These are phyloP conservation scores for Heritiera littoralis DNA, from an alignment of 345 rosid genomes.

Conservation along the genomic window DNA sequence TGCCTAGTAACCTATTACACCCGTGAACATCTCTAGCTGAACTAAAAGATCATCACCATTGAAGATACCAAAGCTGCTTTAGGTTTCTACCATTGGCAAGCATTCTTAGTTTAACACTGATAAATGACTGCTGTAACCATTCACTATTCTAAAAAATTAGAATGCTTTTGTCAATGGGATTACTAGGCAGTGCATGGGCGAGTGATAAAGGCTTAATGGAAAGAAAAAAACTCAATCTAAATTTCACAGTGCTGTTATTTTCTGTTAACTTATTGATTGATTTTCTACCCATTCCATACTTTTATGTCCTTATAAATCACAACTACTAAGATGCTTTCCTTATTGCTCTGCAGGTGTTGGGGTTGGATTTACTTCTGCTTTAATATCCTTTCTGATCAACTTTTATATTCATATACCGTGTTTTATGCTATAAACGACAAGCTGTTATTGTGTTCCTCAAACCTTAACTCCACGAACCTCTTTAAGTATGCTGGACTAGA, in stretches of 20 bases:
- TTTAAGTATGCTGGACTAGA: conserved; percentile 98
- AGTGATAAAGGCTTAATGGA: neutral
- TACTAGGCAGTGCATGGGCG: too few relatives aligned
- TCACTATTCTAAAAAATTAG: neutral
- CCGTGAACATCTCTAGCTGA: neutral
- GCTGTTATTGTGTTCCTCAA: conserved; percentile 34
- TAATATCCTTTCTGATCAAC: conserved; percentile 71
- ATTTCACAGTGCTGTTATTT: neutral
- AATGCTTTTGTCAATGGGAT: too few relatives aligned
- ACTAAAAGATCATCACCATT: neutral
- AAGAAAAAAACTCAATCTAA: neutral
- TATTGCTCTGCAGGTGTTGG: conserved; percentile 76
- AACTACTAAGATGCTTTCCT: conserved; percentile 25
- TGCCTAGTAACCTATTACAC: neutral
- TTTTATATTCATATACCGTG: neutral
- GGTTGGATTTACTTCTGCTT: conserved; percentile 93
- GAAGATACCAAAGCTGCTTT: neutral
- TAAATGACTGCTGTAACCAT: neutral
- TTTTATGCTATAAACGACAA: conserved; percentile 10
- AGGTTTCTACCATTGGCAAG: neutral
- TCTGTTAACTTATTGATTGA: neutral
- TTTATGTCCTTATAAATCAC: neutral
- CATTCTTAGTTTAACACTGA: neutral
- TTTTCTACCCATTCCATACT: neutral
- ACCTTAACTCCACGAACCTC: conserved; percentile 87